Conservation (phyloP, 225 moss, liverwort and hornwort genomes). For the Bryum argenteum region DNA sequence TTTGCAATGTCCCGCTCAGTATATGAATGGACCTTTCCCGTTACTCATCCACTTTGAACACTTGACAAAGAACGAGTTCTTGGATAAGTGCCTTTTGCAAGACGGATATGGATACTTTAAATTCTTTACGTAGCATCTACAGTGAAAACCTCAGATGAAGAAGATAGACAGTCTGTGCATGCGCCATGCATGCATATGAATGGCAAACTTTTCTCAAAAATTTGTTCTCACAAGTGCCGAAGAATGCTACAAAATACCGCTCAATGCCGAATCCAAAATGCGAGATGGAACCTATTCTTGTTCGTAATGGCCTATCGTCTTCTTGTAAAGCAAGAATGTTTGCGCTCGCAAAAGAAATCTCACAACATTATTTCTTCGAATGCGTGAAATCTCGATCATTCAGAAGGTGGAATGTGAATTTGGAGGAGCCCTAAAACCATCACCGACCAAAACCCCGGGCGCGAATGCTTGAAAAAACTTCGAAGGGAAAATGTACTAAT, state of each 20-base stretch:
- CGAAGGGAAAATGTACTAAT: not conserved
- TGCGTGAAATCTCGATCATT: slow-evolving; percentile 13
- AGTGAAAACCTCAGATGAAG: not conserved
- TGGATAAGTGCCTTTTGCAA: not conserved
- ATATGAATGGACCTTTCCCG: not conserved
- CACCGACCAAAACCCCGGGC: slow-evolving; percentile 2
- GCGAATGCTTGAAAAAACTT: not conserved
- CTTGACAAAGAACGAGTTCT: not conserved
- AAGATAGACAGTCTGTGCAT: not conserved
- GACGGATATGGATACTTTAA: not conserved
- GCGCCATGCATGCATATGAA: not conserved
- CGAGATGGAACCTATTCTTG: slow-evolving; percentile 11
- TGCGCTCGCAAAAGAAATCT: not conserved
- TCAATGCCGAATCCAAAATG: not conserved
- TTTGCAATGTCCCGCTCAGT: not conserved
- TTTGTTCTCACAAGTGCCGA: not conserved
- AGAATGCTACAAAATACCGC: too few species aligned
- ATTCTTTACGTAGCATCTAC: not conserved
- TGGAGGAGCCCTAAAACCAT: not conserved
- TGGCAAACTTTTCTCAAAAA: not conserved
- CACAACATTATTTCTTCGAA: not conserved
- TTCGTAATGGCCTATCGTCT: not conserved
- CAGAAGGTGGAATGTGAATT: not conserved
- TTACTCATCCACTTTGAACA: not conserved
- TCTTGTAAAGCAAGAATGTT: not conserved